These are phyloP conservation scores for Rubroboletus satanas DNA, from an alignment of 768 basidiomycete genomes.

Conservation along the genomic window DNA sequence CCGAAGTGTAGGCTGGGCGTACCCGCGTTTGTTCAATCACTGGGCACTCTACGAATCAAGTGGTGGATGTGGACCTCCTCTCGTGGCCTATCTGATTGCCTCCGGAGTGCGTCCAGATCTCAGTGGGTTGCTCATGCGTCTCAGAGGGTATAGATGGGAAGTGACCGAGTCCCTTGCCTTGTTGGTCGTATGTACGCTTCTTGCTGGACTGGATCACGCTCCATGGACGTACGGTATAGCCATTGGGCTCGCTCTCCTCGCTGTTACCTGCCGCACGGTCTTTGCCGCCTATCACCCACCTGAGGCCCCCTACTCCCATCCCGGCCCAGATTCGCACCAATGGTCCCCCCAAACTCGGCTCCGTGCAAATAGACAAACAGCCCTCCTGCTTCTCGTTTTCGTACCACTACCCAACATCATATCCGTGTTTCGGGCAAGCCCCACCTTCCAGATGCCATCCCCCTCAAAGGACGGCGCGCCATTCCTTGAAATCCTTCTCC, in stretches of 20 bases:
- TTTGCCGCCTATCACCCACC: background rate
- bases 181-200: constrained; percentile 7
- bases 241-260: constrained; percentile 22
- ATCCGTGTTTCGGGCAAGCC: background rate
- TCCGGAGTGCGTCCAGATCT: constrained; percentile 16
- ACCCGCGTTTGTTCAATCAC: constrained; percentile 38
- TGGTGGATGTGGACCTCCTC: constrained; percentile 36
- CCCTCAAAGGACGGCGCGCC: constrained; percentile 23
- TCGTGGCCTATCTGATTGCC: constrained; percentile 22
- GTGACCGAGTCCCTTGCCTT: constrained; percentile 10
- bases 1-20: constrained; percentile 35
- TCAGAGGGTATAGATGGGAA: constrained; percentile 16
- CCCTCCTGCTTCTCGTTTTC: constrained; percentile 19
- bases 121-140: background rate
- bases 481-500: constrained; percentile 38
- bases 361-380: constrained; percentile 15
- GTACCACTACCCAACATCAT: constrained; percentile 5
- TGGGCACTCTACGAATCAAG: constrained; percentile 38
- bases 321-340: background rate
- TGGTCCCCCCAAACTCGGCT: constrained; percentile 1
- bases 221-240: constrained; percentile 40
- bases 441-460: constrained; percentile 7
- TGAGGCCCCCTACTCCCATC: background rate
- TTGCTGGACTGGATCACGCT: constrained; percentile 31
- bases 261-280: constrained; percentile 12